Evolutionary conservation across 148 eudicot species (phyloP).

Genomic region (Chenopodium berlandieri): DNA sequence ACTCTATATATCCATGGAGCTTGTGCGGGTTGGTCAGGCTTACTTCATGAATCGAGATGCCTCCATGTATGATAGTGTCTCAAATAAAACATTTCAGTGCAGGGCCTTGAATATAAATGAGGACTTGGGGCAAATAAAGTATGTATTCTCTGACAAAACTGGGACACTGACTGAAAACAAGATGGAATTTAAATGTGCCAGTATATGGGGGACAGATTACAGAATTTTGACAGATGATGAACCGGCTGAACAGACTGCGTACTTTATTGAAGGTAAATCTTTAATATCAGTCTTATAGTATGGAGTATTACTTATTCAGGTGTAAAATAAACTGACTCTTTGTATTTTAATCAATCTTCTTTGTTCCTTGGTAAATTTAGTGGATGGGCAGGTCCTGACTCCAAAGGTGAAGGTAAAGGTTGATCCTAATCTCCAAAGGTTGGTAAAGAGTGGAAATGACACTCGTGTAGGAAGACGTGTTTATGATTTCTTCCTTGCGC

Average conservation of each 20-base stretch:
- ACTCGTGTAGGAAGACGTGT: constrained; percentile 47
- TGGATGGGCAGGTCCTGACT: constrained; percentile 58
- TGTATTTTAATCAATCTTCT: background rate
- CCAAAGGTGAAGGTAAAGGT: constrained; percentile 93
- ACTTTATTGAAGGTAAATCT: constrained; percentile 54
- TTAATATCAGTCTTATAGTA: background rate
- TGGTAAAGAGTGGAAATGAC: constrained; percentile 40
- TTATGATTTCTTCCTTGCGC: constrained; percentile 79
- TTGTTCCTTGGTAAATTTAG: constrained; percentile 36
- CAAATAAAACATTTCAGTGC: constrained; percentile 83
- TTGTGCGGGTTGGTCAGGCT: constrained; percentile 98
- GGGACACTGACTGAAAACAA: constrained; percentile 98
- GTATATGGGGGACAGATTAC: constrained; percentile 82
- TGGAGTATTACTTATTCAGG: background rate
- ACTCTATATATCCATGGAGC: constrained; percentile 97
- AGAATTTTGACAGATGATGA: constrained; percentile 35
- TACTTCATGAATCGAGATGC: constrained; percentile 85
- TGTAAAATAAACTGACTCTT: constrained; percentile 3
- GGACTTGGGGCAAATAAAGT: constrained; percentile 94
- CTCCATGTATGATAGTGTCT: constrained; percentile 62
- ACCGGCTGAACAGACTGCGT: constrained; percentile 44
- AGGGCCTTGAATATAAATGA: constrained; percentile 96
- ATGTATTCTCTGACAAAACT: constrained; percentile 96
- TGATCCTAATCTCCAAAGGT: constrained; percentile 59
- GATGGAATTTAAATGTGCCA: constrained; percentile 98